A percentile compares a stretch with the other conserved stretches of the same genome.
Evolutionary conservation across 2,329 filamentous ascomycete species (phyloP).

Genomic region (Aureobasidium zeae): DNA sequence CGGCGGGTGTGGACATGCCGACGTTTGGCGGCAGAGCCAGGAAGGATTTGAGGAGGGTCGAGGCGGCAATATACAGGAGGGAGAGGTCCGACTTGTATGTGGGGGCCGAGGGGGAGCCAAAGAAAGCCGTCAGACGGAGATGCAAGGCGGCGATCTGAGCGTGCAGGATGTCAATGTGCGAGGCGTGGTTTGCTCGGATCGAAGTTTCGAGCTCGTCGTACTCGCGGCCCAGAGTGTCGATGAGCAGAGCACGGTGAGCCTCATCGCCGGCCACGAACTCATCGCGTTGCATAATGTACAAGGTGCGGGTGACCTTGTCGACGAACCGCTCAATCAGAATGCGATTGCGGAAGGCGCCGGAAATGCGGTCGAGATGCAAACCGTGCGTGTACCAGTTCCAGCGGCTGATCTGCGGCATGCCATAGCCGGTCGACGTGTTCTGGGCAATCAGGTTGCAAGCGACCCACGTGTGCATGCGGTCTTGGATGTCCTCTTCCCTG

Average conservation of each 20-base stretch:
- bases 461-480: slow-evolving; percentile 72
- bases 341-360: slow-evolving; percentile 55
- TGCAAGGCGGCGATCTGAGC: slow-evolving; percentile 65
- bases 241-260: slow-evolving; percentile 28
- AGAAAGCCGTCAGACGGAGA: slow-evolving; percentile 69
- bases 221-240: slow-evolving; percentile 31
- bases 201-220: slow-evolving; percentile 30
- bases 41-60: slow-evolving; percentile 60
- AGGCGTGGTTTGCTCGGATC: slow-evolving; percentile 24
- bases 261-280: slow-evolving; percentile 47
- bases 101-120: slow-evolving; percentile 63
- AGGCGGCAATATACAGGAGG: slow-evolving; percentile 63
- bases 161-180: slow-evolving; percentile 46
- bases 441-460: slow-evolving; percentile 79
- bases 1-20: slow-evolving; percentile 8
- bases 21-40: slow-evolving; percentile 47
- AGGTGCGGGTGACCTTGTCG: slow-evolving; percentile 68
- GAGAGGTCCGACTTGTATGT: slow-evolving; percentile 67
- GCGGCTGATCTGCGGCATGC: slow-evolving; percentile 54
- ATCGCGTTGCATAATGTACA: slow-evolving; percentile 69
- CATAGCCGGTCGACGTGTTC: slow-evolving; percentile 70
- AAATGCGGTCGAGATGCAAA: slow-evolving; percentile 57
- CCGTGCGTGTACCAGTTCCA: slow-evolving; percentile 58
- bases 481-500: slow-evolving; percentile 68
- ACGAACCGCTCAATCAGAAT: slow-evolving; percentile 65